Base-by-base conservation (phyloP, 495 filamentous ascomycete species). In the Articulospora tetracladia region DNA sequence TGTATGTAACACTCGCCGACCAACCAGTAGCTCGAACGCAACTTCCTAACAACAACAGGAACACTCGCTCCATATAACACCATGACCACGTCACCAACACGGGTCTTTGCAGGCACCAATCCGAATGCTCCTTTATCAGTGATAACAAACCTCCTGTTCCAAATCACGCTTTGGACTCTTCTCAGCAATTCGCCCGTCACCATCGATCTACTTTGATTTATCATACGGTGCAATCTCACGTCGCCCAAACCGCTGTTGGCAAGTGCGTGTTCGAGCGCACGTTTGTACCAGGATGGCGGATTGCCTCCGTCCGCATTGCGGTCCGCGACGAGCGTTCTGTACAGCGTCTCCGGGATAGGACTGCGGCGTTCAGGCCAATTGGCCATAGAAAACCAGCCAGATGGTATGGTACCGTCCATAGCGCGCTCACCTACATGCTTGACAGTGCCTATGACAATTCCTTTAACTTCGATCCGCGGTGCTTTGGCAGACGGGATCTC, bases 321-420 rank as follows among this genome's bases (percentile, higher is more conserved):
- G 36, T 68, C 66, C 12, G 59, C 66, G 19, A 68, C 60, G 13
- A 68, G 41, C 19, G 63, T 68, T 13, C 66, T 36, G 46, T 53
- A 66, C 10, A 68, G 19, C n/a, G 25, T 20, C 17, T 68, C 63
- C 1, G 63, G 60, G n/a, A 60, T 41, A 23, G 55, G 55, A 30
- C 41, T 49, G 41, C 55, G 41, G 6, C 47, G 47, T 27, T 50
- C 19, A 50, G 25, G 22, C 47, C 47, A 50, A n/a, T 57, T 57
- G 15, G 55, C 55, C 41, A 49, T 48, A 2, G 12, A 19, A 20
- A 49, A 30, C 55, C 55, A 57, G 12, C 44, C 55, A 32, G 39
- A 19, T 7, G 55, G 55, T 19, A 57, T 57, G 10, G 44, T 48
- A 41, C 55, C 55, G 3, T 49, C 55, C 44, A 48, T 48, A 30